A percentile compares a stretch with the other conserved stretches of the same genome.
Evolutionary conservation across 2,329 filamentous ascomycete genomes (phyloP).

Genomic region (Alternaria angustiovoidea): DNA sequence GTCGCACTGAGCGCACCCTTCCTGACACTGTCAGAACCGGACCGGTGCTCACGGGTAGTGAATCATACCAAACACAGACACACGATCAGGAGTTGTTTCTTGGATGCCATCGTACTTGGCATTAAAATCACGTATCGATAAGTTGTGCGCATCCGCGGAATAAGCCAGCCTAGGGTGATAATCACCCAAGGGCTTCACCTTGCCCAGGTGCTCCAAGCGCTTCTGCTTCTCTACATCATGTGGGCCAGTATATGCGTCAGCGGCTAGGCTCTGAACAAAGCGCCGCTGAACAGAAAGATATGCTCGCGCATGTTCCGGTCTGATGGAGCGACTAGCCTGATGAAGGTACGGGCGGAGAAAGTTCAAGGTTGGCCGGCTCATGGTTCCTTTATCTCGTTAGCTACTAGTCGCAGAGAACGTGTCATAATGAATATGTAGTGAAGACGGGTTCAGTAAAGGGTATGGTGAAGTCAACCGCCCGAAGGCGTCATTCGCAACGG

Average conservation of each 20-base stretch:
- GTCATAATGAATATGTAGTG: background rate
- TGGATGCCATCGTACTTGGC: constrained; percentile 39
- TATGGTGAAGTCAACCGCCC: constrained; percentile 60
- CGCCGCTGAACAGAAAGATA: constrained; percentile 56
- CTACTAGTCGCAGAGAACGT: constrained; percentile 25
- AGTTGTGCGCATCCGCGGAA: constrained; percentile 22
- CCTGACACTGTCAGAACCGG: constrained; percentile 60
- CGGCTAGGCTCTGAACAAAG: constrained; percentile 29
- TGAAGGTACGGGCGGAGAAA: constrained; percentile 67
- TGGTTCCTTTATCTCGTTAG: constrained; percentile 52
- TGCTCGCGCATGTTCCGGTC: constrained; percentile 58
- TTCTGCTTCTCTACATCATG: constrained; percentile 59
- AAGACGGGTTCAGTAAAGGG: constrained; percentile 47
- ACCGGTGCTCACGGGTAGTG: background rate
- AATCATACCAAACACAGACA: constrained; percentile 48
- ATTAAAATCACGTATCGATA: constrained; percentile 42
- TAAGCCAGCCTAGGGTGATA: constrained; percentile 63
- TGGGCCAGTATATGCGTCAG: constrained; percentile 38
- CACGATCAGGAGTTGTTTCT: constrained; percentile 37
- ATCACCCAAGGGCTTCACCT: constrained; percentile 58
- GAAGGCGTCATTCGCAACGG: constrained; percentile 72
- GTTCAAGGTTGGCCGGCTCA: constrained; percentile 58
- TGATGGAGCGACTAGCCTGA: constrained; percentile 50
- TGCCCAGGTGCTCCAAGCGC: constrained; percentile 63
- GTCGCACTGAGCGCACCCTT: constrained; percentile 76